Base-by-base conservation (phyloP, 1,284 basidiomycete genomes). In the Kwoniella shivajii region DNA sequence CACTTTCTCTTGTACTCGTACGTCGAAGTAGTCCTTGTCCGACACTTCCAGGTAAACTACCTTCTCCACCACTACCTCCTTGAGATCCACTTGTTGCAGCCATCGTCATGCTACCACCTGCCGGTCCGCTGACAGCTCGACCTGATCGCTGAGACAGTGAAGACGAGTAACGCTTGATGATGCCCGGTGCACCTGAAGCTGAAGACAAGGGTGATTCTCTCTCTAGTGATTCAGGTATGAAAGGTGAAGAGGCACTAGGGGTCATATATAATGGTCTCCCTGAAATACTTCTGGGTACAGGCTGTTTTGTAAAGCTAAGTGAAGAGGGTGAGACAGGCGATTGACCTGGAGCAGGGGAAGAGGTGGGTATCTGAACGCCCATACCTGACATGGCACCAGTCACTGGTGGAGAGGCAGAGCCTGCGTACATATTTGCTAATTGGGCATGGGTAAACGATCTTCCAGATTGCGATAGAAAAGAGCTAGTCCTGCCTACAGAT, bases 371-470 rank as follows among this genome's bases (percentile, higher is more conserved):
- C 59, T 56, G 56, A 4, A 53, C 51, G 14, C 51, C 42, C 48
- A 49, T 47, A 46, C 62, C 58, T 36, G 54, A 59, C 52, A 62
- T 59, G 26, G 46, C 61, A 10, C 65, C 68, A 18, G 55, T 59
- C 22, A 66, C 53, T 9, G 66, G 67, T 13, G 67, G 66, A 29
- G 62, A 71, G 11, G 60, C 60, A 26, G 68, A 63, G 10, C 59
- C 57, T 30, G 51, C 57, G 43, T 63, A 56, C 67, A 72, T 66
- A 54, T 71, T 66, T 20, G 75, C 67, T n/a, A 71, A 53, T 58
- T 75, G 75, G n/a, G 73, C 71, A 44, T 76, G 77, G 31, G 73
- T 73, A 60, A 75, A 73, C 0, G 75, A 77, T 29, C 77, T 65
- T 3, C 77, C 75, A 2, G 75, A 77, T 52, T 75, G 73, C 0